Percentiles rank a stretch among this genome's conserved stretches.
Evolutionary conservation across 306 rosid genomes (phyloP).

Genomic region (Prunus mongolica): DNA sequence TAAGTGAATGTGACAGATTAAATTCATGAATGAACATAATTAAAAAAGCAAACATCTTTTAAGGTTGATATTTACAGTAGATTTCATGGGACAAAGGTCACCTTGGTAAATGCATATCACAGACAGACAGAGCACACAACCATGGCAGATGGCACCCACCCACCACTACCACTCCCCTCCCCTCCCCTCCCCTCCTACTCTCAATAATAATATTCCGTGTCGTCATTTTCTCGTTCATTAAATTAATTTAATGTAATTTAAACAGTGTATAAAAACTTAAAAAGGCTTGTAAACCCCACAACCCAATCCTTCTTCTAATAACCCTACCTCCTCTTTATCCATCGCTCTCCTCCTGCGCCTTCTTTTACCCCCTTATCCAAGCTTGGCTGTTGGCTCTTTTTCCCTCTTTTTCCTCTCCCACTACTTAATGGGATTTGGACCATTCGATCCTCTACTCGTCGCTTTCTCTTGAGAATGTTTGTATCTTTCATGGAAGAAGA

Average conservation of each 20-base stretch:
- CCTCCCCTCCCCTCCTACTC: background rate
- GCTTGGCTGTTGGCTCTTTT: background rate
- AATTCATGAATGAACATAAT: conserved; percentile 19
- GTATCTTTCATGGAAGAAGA: conserved; percentile 30
- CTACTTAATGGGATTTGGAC: conserved; percentile 28
- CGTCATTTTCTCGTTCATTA: background rate
- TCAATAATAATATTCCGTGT: conserved; percentile 36
- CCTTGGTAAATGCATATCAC: conserved; percentile 39
- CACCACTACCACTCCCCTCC: background rate
- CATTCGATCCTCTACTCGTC: background rate
- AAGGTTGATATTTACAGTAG: conserved; percentile 30
- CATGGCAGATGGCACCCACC: conserved; percentile 27
- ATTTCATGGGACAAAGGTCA: conserved; percentile 31
- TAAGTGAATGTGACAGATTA: conserved; percentile 18
- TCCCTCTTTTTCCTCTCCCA: background rate
- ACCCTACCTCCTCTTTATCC: background rate
- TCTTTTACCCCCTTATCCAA: background rate
- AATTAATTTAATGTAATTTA: background rate
- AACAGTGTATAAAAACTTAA: background rate
- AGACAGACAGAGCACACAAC: background rate
- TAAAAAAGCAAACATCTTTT: conserved; percentile 40
- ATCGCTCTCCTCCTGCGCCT: conserved; percentile 6
- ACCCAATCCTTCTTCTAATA: conserved; percentile 26
- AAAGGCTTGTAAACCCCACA: conserved; percentile 46
- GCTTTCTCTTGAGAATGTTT: background rate